These are phyloP conservation scores for Saccharata proteae DNA, from an alignment of 2,329 filamentous ascomycete genomes.

Conservation along the genomic window DNA sequence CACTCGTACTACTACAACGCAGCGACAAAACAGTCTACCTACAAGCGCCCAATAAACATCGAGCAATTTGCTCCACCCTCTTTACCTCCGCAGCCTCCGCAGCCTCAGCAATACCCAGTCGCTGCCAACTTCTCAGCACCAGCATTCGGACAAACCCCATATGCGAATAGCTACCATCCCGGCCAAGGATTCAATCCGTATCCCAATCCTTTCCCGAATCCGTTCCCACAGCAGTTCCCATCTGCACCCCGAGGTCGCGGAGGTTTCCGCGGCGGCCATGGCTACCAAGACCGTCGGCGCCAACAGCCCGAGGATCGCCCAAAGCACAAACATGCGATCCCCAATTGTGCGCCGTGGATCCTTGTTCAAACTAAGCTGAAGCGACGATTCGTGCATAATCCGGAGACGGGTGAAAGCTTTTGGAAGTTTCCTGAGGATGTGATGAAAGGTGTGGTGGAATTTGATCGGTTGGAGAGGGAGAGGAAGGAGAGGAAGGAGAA, in stretches of 20 bases:
- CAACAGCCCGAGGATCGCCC: slow-evolving; percentile 69
- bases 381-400: slow-evolving; percentile 82
- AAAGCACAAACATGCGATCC: slow-evolving; percentile 65
- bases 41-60: slow-evolving; percentile 50
- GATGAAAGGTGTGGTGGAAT: slow-evolving; percentile 58
- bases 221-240: slow-evolving; percentile 25
- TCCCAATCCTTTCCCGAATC: slow-evolving; percentile 47
- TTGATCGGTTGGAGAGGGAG: slow-evolving; percentile 60
- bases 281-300: slow-evolving; percentile 47
- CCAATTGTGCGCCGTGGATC: slow-evolving; percentile 74
- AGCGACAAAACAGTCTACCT: slow-evolving; percentile 74
- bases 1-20: slow-evolving; percentile 84
- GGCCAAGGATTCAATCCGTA: slow-evolving; percentile 35
- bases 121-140: slow-evolving; percentile 6
- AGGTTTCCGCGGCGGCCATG: slow-evolving; percentile 37
- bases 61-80: slow-evolving; percentile 14
- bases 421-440: slow-evolving; percentile 91
- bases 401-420: slow-evolving; percentile 73
- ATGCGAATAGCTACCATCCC: slow-evolving; percentile 10
- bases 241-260: slow-evolving; percentile 23
- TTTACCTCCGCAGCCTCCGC: slow-evolving; percentile 7
- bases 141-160: too few species aligned
- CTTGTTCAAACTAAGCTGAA: slow-evolving; percentile 88
- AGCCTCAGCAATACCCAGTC: slow-evolving; percentile 1
- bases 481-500: slow-evolving; percentile 45